phyloP scores from a whole-genome alignment of 164 flowering plant genomes.

The Sextonia rubra region DNA sequence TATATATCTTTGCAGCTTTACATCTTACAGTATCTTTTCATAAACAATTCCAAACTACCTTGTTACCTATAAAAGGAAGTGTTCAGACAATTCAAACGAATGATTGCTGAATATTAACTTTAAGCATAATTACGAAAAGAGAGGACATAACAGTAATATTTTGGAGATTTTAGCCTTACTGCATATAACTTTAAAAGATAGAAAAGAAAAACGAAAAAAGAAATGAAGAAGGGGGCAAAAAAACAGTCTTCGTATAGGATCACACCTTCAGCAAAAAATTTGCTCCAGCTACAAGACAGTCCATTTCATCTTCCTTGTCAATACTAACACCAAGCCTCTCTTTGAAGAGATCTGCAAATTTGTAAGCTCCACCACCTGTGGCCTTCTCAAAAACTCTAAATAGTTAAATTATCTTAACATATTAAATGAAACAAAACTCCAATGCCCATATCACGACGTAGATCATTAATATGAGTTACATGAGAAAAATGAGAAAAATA shows the following conservation, averaged over 20 bases:
- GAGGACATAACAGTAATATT: no score
- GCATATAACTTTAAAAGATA: no score
- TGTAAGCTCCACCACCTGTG: constrained; percentile 98
- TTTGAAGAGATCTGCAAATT: constrained; percentile 87
- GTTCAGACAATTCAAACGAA: no score
- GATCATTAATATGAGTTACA: no score
- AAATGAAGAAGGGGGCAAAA: background rate
- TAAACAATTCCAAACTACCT: no score
- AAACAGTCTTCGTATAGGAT: background rate
- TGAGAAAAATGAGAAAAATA: background rate
- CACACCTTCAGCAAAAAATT: constrained; percentile 91
- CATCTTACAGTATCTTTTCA: no score
- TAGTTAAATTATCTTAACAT: constrained; percentile 10
- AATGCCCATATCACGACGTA: background rate
- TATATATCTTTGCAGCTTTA: no score
- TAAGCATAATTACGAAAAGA: no score
- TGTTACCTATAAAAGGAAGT: no score
- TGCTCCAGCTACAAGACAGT: constrained; percentile 94
- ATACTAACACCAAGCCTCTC: constrained; percentile 90
- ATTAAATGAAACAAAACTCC: background rate
- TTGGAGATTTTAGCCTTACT: no score
- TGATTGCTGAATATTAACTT: no score
- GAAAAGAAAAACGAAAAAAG: no score
- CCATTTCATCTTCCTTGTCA: constrained; percentile 98
- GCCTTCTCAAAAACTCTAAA: constrained; percentile 54